These are phyloP conservation scores for Clavaria fumosa DNA, from an alignment of 768 basidiomycete species.

Conservation along the genomic window DNA sequence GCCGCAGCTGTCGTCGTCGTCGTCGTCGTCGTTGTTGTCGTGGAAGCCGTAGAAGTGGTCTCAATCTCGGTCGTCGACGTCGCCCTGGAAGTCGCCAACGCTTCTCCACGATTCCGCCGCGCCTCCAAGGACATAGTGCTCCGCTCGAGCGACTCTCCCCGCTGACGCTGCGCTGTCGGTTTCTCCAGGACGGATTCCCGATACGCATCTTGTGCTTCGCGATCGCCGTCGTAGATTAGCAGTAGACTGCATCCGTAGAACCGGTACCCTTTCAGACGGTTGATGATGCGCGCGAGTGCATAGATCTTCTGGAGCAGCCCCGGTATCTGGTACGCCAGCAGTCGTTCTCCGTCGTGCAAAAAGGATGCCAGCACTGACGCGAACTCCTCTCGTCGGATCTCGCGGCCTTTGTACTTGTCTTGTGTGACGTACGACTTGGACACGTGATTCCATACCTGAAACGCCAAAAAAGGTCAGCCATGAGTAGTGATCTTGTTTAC, in stretches of 20 bases:
- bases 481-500: slow-evolving; percentile 2
- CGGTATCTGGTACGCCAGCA: slow-evolving; percentile 89
- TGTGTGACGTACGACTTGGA: slow-evolving; percentile 80
- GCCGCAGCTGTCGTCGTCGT: too few species aligned
- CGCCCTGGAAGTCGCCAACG: too few species aligned
- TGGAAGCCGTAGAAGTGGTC: too few species aligned
- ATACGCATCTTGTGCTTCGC: slow-evolving; percentile 68
- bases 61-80: too few species aligned
- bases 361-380: slow-evolving; percentile 68
- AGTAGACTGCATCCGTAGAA: slow-evolving; percentile 97
- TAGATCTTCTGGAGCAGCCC: slow-evolving; percentile 82
- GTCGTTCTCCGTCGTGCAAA: slow-evolving; percentile 65
- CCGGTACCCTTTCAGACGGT: slow-evolving; percentile 83
- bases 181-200: slow-evolving; percentile 46
- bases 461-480: slow-evolving; percentile 1
- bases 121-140: slow-evolving; percentile 25
- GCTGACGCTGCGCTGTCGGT: slow-evolving; percentile 52
- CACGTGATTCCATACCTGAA: slow-evolving; percentile 81
- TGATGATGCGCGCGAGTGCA: slow-evolving; percentile 82
- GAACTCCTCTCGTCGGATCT: slow-evolving; percentile 78
- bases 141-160: slow-evolving; percentile 66
- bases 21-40: too few species aligned
- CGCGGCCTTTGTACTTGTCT: slow-evolving; percentile 93
- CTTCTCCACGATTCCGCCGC: slow-evolving; percentile 26
- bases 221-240: slow-evolving; percentile 94